These are phyloP conservation scores for Phytophthora citricola DNA, from an alignment of 352 stramenopile species.

Conservation along the genomic window DNA sequence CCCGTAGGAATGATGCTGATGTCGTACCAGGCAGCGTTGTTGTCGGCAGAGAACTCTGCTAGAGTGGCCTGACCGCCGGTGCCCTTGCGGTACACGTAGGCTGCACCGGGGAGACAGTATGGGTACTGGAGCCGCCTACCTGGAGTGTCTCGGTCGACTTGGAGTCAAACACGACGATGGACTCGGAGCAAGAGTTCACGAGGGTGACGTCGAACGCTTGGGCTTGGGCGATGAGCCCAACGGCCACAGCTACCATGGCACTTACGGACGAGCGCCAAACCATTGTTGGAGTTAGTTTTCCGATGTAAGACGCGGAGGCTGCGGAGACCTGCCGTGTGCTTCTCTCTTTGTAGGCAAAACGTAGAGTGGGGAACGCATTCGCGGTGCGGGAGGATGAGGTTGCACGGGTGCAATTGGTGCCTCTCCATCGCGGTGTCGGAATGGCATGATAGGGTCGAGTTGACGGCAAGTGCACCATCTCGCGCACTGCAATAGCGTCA, in stretches of 20 bases:
- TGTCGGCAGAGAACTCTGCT: constrained; percentile 72
- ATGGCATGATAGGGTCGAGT: constrained; percentile 18
- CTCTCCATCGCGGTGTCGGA: constrained; percentile 19
- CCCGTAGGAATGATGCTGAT: constrained; percentile 84
- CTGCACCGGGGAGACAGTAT: constrained; percentile 41
- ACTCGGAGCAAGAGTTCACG: constrained; percentile 54
- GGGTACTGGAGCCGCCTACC: constrained; percentile 37
- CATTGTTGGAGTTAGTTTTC: constrained; percentile 28
- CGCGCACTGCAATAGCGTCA: constrained; percentile 9
- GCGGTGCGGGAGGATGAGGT: constrained; percentile 7
- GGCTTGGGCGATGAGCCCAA: constrained; percentile 32
- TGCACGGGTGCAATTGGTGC: constrained; percentile 22
- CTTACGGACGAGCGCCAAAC: constrained; percentile 34
- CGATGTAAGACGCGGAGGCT: constrained; percentile 33
- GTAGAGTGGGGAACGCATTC: constrained; percentile 28
- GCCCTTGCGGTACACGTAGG: constrained; percentile 60
- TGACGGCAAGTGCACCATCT: constrained; percentile 17
- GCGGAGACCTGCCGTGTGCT: constrained; percentile 27
- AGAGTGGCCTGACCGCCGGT: constrained; percentile 58
- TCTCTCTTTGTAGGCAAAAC: constrained; percentile 35
- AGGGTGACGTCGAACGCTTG: constrained; percentile 53
- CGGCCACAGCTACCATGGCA: constrained; percentile 31
- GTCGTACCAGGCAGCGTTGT: constrained; percentile 66
- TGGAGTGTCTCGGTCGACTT: constrained; percentile 40
- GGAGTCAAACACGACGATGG: constrained; percentile 62